Base-by-base conservation (phyloP, 2,329 filamentous ascomycete species). In the Simplicillium sp. region DNA sequence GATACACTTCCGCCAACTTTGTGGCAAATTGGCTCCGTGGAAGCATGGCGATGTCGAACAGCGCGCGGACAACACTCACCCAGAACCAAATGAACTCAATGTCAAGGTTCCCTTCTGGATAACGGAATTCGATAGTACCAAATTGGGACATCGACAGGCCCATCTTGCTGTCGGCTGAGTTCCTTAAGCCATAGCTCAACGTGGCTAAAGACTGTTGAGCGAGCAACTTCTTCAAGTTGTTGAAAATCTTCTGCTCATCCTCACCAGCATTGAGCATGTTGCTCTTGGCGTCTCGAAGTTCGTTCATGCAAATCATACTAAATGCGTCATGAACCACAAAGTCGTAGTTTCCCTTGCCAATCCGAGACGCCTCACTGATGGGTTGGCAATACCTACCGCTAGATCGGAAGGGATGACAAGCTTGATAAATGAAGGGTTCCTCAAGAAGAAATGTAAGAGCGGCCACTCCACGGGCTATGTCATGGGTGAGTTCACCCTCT, bases 51-150 rank as follows among this genome's bases (percentile, higher is more conserved):
- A 53, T 34, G 11, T 44, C 45, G 37, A 51, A 52, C 16, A 57
- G 41, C 18, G 49, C 47, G 28, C 49, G 48, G 12, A 48, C 47
- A 31, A 57, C 28, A 34, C 48, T 44, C 16, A 47, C 45, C 54
- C 54, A 57, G 31, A 49, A 36, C 6, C 45, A 38, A 28, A 57
- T 45, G 42, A 47, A 57, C 11, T 51, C 46, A 3, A 45, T 40
- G 18, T 57, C 50, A 36, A 55, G 54, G 8, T 37, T 48, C 11
- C 51, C 47, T 15, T 55, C 53, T 17, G 52, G 51, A 32, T 57
- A 57, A 25, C 54, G 50, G 16, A 57, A 57, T 42, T 56, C 53
- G 12, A 54, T 14, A 0, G 52, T 56, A 18, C 50, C 37, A 37
- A 53, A 50, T 33, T 45, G 47, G 20, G 14, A 51, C 48, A 2